Base-by-base conservation (phyloP, 441 rosid genomes). In the Pelargonium australe region DNA sequence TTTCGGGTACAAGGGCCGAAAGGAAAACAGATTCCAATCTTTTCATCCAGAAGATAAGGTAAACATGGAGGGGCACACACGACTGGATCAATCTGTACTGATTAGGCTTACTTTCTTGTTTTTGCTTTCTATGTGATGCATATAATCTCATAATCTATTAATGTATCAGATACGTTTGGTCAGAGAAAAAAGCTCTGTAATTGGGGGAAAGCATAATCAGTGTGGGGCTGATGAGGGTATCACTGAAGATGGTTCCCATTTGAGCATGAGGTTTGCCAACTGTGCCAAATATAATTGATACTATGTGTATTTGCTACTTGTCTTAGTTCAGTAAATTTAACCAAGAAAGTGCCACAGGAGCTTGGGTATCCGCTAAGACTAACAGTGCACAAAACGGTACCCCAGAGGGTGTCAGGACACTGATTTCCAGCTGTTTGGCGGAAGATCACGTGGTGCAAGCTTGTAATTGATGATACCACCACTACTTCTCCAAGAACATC, bases 1-100 rank as follows among this genome's bases (percentile, higher is more conserved):
- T 75, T 76, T 66, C 75, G 79, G 81, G 76, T 79, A 70, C 66
- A 79, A 94, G 99, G 91, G 87, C 79, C 82, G 86, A 78, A 94
- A 94, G 86, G 99, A 94, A 85, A 94, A 91, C 67, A 87, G 87
- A 88, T 64, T 72, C 76, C 83, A 81, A 75, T 13, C 80, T 73
- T 73, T 87, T 77, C 89, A 76, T 80, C 82, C 79, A 82, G 86
- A 82, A 71, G 75, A 83, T 76, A 86, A 86, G 91, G 92, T 89
- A 79, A 78, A 76, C 74, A 34, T 68, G n/a, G 55, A 60, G 37
- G n/a, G 12, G 13, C 31, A 60, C 14, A 12, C 3, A 3, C 16
- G 10, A 25, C 11, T 6, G 13, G 64, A 25, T 11, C 31, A 61
- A 3, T 57, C 64, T 61, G 4, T 23, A 61, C 64, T 61, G 40